phyloP scores from a whole-genome alignment of 371 early-diverging fungal genomes.

The Mortierella sp. region DNA sequence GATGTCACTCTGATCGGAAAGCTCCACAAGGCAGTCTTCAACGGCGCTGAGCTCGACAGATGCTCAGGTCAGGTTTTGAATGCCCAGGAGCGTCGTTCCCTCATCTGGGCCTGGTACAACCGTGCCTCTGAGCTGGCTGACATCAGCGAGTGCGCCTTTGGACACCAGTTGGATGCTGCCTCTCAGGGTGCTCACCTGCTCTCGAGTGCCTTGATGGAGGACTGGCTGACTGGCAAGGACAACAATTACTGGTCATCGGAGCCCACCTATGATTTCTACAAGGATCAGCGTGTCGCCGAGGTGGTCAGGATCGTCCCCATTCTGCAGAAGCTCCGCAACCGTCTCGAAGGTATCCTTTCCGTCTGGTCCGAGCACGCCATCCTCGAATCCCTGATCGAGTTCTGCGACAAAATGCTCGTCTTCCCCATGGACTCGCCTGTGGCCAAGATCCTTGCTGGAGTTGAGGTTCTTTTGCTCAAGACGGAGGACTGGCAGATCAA shows the following conservation, averaged over 20 bases:
- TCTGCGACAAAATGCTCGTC: slow-evolving; percentile 78
- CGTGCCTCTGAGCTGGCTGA: slow-evolving; percentile 54
- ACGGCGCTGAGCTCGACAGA: slow-evolving; percentile 37
- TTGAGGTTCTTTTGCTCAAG: slow-evolving; percentile 89
- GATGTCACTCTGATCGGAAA: slow-evolving; percentile 69
- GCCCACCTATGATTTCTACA: slow-evolving; percentile 90
- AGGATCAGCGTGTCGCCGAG: slow-evolving; percentile 83
- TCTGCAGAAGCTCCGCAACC: slow-evolving; percentile 72
- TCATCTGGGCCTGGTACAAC: slow-evolving; percentile 51
- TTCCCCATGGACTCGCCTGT: slow-evolving; percentile 89
- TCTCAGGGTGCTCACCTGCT: slow-evolving; percentile 53
- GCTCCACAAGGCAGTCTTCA: slow-evolving; percentile 42
- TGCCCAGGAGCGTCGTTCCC: slow-evolving; percentile 36
- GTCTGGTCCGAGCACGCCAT: slow-evolving; percentile 96
- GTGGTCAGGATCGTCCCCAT: slow-evolving; percentile 76
- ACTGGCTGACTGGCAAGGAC: slow-evolving; percentile 57
- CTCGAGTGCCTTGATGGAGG: slow-evolving; percentile 56
- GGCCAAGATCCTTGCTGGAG: slow-evolving; percentile 90
- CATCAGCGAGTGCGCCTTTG: slow-evolving; percentile 50
- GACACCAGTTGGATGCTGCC: slow-evolving; percentile 55
- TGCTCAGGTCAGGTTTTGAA: slow-evolving; percentile 26
- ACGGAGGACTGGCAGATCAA: slow-evolving; percentile 96
- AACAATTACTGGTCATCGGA: slow-evolving; percentile 58
- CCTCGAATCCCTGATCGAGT: slow-evolving; percentile 77
- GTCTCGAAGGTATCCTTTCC: slow-evolving; percentile 73